phyloP scores from a whole-genome alignment of 2,329 filamentous ascomycete genomes.

The Colletotrichum sp. region DNA sequence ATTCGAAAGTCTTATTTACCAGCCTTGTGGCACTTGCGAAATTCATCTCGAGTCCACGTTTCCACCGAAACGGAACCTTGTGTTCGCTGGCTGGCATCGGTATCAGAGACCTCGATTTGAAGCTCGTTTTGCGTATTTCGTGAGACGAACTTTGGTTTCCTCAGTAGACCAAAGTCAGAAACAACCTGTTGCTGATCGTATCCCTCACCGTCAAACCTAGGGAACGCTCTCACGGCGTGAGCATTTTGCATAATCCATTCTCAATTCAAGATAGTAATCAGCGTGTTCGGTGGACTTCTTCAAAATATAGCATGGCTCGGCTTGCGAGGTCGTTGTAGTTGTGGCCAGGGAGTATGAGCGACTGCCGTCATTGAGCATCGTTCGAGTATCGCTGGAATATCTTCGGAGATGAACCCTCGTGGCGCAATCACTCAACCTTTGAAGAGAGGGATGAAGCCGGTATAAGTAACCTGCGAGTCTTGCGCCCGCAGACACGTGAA shows the following conservation, averaged over 20 bases:
- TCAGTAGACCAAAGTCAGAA: accelerated
- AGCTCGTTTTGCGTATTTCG: neutral
- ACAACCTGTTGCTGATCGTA: accelerated
- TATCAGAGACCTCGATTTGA: neutral
- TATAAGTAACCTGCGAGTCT: neutral
- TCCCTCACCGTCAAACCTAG: neutral
- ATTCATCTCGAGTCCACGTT: neutral
- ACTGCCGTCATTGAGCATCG: neutral
- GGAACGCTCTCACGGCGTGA: neutral
- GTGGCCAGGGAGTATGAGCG: accelerated
- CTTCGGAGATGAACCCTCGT: accelerated
- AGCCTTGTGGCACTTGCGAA: neutral
- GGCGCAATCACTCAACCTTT: neutral
- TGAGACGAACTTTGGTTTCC: neutral
- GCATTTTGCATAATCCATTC: neutral
- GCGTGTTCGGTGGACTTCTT: neutral
- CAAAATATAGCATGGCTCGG: neutral
- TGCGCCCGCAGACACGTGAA: conserved; percentile 21
- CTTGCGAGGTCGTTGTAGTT: accelerated
- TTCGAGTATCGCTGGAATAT: neutral
- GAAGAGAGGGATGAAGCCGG: neutral
- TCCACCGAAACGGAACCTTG: accelerated
- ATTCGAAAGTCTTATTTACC: neutral
- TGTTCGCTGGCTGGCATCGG: neutral
- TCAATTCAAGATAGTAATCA: neutral